Base-by-base conservation (phyloP, 78 protist genomes). In the Cavenderia fasciculata region DNA sequence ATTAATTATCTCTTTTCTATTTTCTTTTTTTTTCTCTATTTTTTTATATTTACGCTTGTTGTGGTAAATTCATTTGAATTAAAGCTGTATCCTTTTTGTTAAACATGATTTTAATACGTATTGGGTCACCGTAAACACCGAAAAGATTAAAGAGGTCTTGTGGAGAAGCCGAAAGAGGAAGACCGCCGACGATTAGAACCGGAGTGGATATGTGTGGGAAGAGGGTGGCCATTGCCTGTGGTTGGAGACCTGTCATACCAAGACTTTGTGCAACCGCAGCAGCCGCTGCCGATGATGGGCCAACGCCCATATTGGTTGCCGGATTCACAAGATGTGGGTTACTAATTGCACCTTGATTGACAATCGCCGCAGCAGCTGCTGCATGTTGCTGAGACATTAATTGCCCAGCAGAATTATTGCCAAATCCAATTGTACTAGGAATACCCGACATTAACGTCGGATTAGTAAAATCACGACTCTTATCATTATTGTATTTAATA, bases 51-150 rank as follows among this genome's bases (percentile, higher is more conserved):
- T 66, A 51, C 90, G 97, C 96, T 62, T 94, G 95, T 40, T 75
- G 69, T 41, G 84, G 40, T 5, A 66, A 23, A 25, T 51, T 27
- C 74, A 92, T 52, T 82, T 96, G 96, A 40, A 96, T 74, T 25
- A 96, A 69, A 1, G 97, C 97, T 7, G 96, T 74, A 77, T 94
- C 95, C 38, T 76, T 74, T 74, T 76, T 75, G 70, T 85, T 94
- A 74, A 44, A 96, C 65, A 94, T 74, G 34, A 96, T 96, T 61
- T 96, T 96, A 18, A 96, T 94, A 6, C 95, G 69, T 49, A 79
- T 21, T 31, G 95, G 96, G 41, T 96, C 96, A 38, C 96, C 96
- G 56, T 87, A 96, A n/a, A 92, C 74, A 47, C 96, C 95, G 56
- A 94, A 92, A 2, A 96, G 69, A n/a, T 52, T 96, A 85, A 94